A percentile compares a stretch with the other conserved stretches of the same genome.
Evolutionary conservation across 1,139 yeast genomes (phyloP).

Genomic region (Yamadazyma diddensiae): DNA sequence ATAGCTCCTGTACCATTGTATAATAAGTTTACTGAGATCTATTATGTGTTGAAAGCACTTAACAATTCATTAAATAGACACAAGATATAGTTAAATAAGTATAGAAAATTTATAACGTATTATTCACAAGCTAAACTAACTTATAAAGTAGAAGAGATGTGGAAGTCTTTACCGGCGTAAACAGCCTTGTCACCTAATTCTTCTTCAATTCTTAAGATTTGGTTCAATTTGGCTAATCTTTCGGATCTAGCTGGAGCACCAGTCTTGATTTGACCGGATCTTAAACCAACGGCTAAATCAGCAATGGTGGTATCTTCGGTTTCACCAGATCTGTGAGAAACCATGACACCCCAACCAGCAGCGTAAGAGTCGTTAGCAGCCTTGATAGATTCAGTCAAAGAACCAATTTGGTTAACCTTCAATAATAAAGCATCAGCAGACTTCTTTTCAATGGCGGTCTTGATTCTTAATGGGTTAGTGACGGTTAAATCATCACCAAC

Average conservation of each 20-base stretch:
- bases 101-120: conserved; percentile 3
- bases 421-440: conserved; percentile 88
- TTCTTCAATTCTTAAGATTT: conserved; percentile 96
- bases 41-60: conserved; percentile 42
- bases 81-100: conserved; percentile 6
- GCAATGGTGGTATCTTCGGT: conserved; percentile 98
- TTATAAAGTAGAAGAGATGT: conserved; percentile 38
- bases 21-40: conserved; percentile 70
- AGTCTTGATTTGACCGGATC: conserved; percentile 97
- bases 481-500: conserved; percentile 98
- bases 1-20: conserved; percentile 83
- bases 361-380: conserved; percentile 89
- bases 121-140: conserved; percentile 6
- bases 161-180: conserved; percentile 91
- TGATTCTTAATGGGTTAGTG: conserved; percentile 91
- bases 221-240: conserved; percentile 97
- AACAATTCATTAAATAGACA: conserved; percentile 30
- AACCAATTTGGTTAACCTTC: conserved; percentile 96
- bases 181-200: conserved; percentile 93
- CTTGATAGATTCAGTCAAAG: conserved; percentile 85
- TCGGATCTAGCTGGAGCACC: conserved; percentile 99
- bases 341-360: conserved; percentile 98
- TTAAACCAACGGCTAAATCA: conserved; percentile 92
- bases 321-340: conserved; percentile 98
- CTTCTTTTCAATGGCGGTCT: conserved; percentile 93